A percentile compares a stretch with the other conserved stretches of the same genome.
These are phyloP conservation scores for Cryomyces antarcticus DNA, from an alignment of 495 filamentous ascomycete species.

Conservation along the genomic window DNA sequence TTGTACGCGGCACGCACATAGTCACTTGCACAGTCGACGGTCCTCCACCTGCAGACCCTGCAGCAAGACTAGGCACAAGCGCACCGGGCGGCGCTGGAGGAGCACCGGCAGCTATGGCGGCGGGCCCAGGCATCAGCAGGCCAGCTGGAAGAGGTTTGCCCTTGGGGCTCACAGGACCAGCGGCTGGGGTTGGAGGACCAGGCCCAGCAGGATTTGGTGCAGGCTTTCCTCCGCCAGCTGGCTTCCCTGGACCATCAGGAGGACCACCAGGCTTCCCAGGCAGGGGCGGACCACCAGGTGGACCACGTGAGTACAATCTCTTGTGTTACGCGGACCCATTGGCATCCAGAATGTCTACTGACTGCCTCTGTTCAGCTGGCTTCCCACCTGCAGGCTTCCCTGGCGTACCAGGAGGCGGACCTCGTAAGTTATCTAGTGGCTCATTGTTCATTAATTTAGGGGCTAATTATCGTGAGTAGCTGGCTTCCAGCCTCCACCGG, in stretches of 20 bases:
- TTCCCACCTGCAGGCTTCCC: too few relatives aligned
- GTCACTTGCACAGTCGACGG: constrained; percentile 89
- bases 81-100: constrained; percentile 44
- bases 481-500: constrained; percentile 49
- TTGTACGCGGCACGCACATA: constrained; percentile 82
- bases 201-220: constrained; percentile 35
- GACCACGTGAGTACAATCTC: constrained; percentile 5
- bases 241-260: constrained; percentile 36
- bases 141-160: constrained; percentile 85
- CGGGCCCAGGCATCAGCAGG: constrained; percentile 79
- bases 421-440: too few relatives aligned
- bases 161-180: constrained; percentile 71
- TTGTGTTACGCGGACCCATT: not conserved
- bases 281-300: constrained; percentile 36
- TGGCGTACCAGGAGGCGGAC: too few relatives aligned
- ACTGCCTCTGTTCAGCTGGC: too few relatives aligned
- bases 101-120: constrained; percentile 39
- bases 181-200: constrained; percentile 69
- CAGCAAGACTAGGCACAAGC: constrained; percentile 64
- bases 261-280: constrained; percentile 60
- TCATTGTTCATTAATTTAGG: constrained; percentile 9
- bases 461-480: constrained; percentile 15
- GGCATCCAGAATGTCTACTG: too few relatives aligned
- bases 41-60: constrained; percentile 86
- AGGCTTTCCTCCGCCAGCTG: constrained; percentile 39